Conservation (phyloP, 108 stramenopile genomes). For the Chaetoceros muelleri region DNA sequence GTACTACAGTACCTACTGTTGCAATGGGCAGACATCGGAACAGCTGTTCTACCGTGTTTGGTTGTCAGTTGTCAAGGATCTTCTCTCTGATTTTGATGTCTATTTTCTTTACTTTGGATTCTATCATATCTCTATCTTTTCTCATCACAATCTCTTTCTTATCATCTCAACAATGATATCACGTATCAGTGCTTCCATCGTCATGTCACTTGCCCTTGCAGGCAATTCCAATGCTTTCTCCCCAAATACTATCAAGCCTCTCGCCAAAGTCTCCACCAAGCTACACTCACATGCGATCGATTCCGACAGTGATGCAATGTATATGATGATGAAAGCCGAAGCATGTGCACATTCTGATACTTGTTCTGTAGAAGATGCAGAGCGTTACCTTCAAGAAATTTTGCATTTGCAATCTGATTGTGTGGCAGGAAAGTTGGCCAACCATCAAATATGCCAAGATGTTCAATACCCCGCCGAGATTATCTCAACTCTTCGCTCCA, state of each 20-base stretch:
- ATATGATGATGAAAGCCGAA: conserved; percentile 19
- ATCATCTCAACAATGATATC: too few relatives aligned
- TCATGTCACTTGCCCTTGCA: too few relatives aligned
- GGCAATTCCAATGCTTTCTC: too few relatives aligned
- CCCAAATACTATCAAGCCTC: not conserved
- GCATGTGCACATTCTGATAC: conserved; percentile 49
- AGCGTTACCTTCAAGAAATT: conserved; percentile 33
- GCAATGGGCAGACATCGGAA: too few relatives aligned
- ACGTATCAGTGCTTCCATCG: too few relatives aligned
- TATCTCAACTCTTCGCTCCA: conserved; percentile 1
- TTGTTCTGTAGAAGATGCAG: conserved; percentile 44
- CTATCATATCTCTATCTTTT: too few relatives aligned
- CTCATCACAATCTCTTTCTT: too few relatives aligned
- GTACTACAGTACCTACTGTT: too few relatives aligned
- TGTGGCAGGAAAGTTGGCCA: conserved; percentile 22
- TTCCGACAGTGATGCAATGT: conserved; percentile 10
- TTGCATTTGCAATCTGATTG: conserved; percentile 38
- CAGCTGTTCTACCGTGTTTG: too few relatives aligned
- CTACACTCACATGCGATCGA: not conserved
- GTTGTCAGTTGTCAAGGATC: too few relatives aligned
- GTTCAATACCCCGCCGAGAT: conserved; percentile 2
- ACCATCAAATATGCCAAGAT: conserved; percentile 13
- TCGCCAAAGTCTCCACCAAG: not conserved
- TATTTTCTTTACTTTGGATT: too few relatives aligned
- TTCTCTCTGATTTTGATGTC: too few relatives aligned